Evolutionary conservation across 2,329 filamentous ascomycete species (phyloP).

Genomic region (Sarocladium oryzae): DNA sequence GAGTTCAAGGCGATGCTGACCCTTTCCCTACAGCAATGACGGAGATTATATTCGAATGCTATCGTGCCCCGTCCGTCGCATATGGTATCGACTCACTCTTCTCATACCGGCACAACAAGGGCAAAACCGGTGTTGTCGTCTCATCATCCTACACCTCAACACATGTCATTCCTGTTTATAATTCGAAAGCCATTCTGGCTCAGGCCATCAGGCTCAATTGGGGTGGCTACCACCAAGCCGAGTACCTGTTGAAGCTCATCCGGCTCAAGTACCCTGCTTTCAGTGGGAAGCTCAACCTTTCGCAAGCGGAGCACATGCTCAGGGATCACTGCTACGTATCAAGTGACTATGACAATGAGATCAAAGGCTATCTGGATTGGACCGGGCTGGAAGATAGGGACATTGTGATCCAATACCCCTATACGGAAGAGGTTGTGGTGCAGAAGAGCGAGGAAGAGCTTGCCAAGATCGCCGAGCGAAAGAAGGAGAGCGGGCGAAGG

Average conservation of each 20-base stretch:
- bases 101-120: slow-evolving; percentile 88
- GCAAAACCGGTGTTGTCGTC: slow-evolving; percentile 78
- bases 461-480: slow-evolving; percentile 81
- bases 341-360: slow-evolving; percentile 72
- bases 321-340: slow-evolving; percentile 87
- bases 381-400: slow-evolving; percentile 85
- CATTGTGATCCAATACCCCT: slow-evolving; percentile 86
- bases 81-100: slow-evolving; percentile 97
- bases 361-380: slow-evolving; percentile 78
- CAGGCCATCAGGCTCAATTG: slow-evolving; percentile 90
- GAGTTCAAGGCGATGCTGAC: slow-evolving; percentile 14
- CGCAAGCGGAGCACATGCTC: slow-evolving; percentile 82
- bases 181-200: slow-evolving; percentile 74
- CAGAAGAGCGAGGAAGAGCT: slow-evolving; percentile 96
- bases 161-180: slow-evolving; percentile 87
- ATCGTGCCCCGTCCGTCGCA: slow-evolving; percentile 79
- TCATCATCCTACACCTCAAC: slow-evolving; percentile 92
- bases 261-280: slow-evolving; percentile 88
- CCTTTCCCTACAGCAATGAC: slow-evolving; percentile 68
- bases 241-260: slow-evolving; percentile 86
- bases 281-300: slow-evolving; percentile 75
- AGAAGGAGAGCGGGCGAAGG: slow-evolving; percentile 86
- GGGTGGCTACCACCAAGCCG: slow-evolving; percentile 84
- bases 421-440: slow-evolving; percentile 79
- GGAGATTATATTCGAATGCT: slow-evolving; percentile 95